Evolutionary conservation across 2,329 filamentous ascomycete genomes (phyloP).

Genomic region (Dryadomyces quercus-mongolicae): DNA sequence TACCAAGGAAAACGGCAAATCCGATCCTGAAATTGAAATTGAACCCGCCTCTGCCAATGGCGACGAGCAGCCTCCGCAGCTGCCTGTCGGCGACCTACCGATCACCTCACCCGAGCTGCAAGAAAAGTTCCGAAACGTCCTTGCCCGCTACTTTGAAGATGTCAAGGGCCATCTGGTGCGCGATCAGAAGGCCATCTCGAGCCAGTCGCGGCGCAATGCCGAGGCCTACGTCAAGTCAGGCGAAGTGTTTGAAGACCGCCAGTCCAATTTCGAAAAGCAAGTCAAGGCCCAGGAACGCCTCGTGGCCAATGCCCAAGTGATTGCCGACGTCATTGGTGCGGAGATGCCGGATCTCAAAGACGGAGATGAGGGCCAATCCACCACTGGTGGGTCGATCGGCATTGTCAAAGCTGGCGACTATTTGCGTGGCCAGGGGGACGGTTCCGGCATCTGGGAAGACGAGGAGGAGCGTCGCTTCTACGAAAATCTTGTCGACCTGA

Average conservation of each 20-base stretch:
- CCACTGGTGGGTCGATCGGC: constrained; percentile 69
- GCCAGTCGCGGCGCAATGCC: constrained; percentile 85
- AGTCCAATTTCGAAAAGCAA: constrained; percentile 90
- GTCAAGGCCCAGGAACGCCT: constrained; percentile 86
- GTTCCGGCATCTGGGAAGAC: constrained; percentile 94
- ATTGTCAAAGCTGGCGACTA: constrained; percentile 92
- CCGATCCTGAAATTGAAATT: constrained; percentile 29
- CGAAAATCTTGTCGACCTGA: constrained; percentile 89
- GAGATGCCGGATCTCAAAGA: constrained; percentile 94
- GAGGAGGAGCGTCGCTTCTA: constrained; percentile 97
- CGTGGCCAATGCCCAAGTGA: constrained; percentile 75
- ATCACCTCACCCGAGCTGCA: constrained; percentile 67
- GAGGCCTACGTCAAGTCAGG: constrained; percentile 98
- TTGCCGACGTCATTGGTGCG: constrained; percentile 75
- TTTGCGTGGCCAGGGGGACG: constrained; percentile 77
- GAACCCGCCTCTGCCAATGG: constrained; percentile 29
- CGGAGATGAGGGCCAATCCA: constrained; percentile 55
- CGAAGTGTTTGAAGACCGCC: constrained; percentile 94
- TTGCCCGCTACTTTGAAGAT: constrained; percentile 84
- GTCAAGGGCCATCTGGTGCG: constrained; percentile 78
- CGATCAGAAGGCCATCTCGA: constrained; percentile 82
- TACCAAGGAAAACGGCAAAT: constrained; percentile 16
- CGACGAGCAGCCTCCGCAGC: constrained; percentile 3
- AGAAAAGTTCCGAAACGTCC: constrained; percentile 73
- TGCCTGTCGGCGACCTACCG: constrained; percentile 32